A percentile compares a stretch with the other conserved stretches of the same genome.
phyloP scores from a whole-genome alignment of 306 rosid genomes.

The Erythrophleum fordii region DNA sequence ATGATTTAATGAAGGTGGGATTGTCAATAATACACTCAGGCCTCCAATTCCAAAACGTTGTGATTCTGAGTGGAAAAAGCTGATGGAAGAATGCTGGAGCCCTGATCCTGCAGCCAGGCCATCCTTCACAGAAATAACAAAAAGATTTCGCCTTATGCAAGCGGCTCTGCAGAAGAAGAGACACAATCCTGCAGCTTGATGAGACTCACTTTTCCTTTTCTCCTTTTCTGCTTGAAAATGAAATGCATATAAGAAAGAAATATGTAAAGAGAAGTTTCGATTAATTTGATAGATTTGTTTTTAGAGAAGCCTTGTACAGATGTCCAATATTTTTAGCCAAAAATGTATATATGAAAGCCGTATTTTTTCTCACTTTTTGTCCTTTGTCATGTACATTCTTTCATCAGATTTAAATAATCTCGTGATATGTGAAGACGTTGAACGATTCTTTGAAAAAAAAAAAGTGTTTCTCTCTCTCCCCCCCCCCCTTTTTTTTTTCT shows the following conservation, averaged over 20 bases:
- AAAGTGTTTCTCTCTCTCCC: too few relatives aligned
- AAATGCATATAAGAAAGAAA: slow-evolving; percentile 28
- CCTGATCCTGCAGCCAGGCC: slow-evolving; percentile 83
- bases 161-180: slow-evolving; percentile 62
- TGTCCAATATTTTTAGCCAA: slow-evolving; percentile 6
- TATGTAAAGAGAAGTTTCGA: background rate
- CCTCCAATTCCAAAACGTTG: slow-evolving; percentile 88
- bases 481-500: too few relatives aligned
- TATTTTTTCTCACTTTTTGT: background rate
- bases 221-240: slow-evolving; percentile 30
- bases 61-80: slow-evolving; percentile 74
- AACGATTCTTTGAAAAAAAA: too few relatives aligned
- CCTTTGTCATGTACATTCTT: background rate
- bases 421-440: background rate
- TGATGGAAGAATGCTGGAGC: slow-evolving; percentile 95
- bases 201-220: slow-evolving; percentile 20
- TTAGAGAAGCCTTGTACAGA: slow-evolving; percentile 42
- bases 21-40: slow-evolving; percentile 85
- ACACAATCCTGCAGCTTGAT: slow-evolving; percentile 41
- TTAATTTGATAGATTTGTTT: slow-evolving; percentile 31
- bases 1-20: slow-evolving; percentile 66
- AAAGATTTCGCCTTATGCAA: slow-evolving; percentile 75
- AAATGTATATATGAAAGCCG: slow-evolving; percentile 30
- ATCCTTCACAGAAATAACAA: slow-evolving; percentile 74
- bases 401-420: background rate